Base-by-base conservation (phyloP, 164 flowering plant genomes). In the Platanus orientalis region DNA sequence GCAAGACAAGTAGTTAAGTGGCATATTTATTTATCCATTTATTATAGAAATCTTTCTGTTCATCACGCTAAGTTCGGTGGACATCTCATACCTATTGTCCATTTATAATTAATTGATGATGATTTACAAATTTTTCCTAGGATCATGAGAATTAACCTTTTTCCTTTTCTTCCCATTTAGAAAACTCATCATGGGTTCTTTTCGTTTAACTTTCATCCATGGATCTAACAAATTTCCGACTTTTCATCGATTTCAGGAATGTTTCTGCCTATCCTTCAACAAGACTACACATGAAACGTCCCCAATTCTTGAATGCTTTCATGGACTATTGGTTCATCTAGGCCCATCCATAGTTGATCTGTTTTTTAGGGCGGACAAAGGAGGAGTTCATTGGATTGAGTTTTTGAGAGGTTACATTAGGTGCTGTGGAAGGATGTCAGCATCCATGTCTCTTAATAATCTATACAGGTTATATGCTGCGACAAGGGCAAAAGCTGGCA, bases 341-440 rank as follows among this genome's bases (percentile, higher is more conserved):
- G 92, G 96, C 40, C 47, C 79, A 23, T 57, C 94, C 3, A 67
- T 91, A 24, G 82, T 81, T 47, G 93, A 91, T 50, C 57, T 74
- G 9, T 85, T 82, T 67, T 94, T 89, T 63, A 66, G 65, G 12
- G 50, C 78, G 17, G 90, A 77, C n/a, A 71, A 86, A 48, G 86
- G 73, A 29, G 89, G 88, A 20, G 53, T 89, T 25, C 62, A 66
- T 70, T 91, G 94, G 97, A 57, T 84, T 50, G 90, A 88, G 3
- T 45, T 45, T 17, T 2, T 45, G 49, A 14, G 19, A 16, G 49
- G 20, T 16, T 45, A 45, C 67, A 70, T 45, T 14, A 19, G 20
- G 20, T 45, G 49, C 49, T 45, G 49, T 45, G 20, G 19, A 16
- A 45, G 49, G 49, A 45, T 14, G 20, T 2, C 49, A 12, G n/a